phyloP scores from a whole-genome alignment of 257 asterid genomes.

The Solanum chiquidenum region DNA sequence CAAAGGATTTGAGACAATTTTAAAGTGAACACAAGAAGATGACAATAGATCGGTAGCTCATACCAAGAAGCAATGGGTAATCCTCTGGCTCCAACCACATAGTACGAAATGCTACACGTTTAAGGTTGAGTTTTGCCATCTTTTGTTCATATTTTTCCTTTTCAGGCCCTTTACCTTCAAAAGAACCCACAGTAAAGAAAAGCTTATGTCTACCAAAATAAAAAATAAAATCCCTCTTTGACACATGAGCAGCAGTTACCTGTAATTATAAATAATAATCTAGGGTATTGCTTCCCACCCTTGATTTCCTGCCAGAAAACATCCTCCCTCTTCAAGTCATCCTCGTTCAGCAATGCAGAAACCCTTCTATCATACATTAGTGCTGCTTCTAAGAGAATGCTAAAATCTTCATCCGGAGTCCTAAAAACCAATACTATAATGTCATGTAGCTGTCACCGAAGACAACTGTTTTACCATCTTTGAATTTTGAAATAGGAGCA shows the following conservation, averaged over 20 bases:
- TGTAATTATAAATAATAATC: constrained; percentile 82
- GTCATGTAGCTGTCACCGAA: neutral
- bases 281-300: constrained; percentile 65
- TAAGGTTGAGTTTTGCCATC: constrained; percentile 66
- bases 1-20: neutral
- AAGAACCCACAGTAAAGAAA: neutral
- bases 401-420: constrained; percentile 96
- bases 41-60: neutral
- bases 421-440: constrained; percentile 22
- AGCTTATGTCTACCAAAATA: neutral
- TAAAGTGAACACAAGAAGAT: neutral
- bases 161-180: constrained; percentile 95
- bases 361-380: constrained; percentile 93
- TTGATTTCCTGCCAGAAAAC: constrained; percentile 53
- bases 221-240: neutral
- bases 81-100: constrained; percentile 98
- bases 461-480: neutral
- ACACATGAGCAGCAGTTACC: constrained; percentile 35
- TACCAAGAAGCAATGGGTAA: constrained; percentile 95
- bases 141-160: constrained; percentile 86
- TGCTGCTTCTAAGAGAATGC: constrained; percentile 92
- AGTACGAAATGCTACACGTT: constrained; percentile 90
- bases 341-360: constrained; percentile 69
- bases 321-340: constrained; percentile 54
- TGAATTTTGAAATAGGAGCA: neutral